Conservation (phyloP, 2,329 filamentous ascomycete genomes). For the Hymenoscyphus infarciens region DNA sequence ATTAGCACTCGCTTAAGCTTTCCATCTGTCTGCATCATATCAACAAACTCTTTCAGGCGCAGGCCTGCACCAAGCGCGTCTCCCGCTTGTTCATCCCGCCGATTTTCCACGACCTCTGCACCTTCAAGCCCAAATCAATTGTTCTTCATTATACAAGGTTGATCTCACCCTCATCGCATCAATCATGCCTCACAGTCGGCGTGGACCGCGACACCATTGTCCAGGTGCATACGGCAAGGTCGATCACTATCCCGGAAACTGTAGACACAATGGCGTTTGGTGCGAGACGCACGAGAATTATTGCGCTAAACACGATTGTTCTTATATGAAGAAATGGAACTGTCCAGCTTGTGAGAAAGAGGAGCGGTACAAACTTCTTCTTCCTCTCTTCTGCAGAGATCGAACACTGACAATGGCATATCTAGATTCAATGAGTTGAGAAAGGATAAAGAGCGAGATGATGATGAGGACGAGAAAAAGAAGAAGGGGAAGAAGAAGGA, state of each 20-base stretch:
- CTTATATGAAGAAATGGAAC: not conserved
- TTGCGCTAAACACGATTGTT: constrained; percentile 5
- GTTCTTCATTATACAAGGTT: not conserved
- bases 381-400: not conserved
- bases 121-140: not conserved
- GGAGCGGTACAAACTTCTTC: not conserved
- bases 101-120: not conserved
- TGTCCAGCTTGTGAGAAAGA: constrained; percentile 5
- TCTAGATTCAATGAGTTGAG: not conserved
- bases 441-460: not conserved
- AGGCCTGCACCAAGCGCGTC: too few species aligned
- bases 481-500: not conserved
- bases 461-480: not conserved
- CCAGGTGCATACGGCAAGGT: constrained; percentile 1
- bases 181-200: constrained; percentile 7
- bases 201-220: not conserved
- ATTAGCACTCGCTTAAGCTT: too few species aligned
- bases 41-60: too few species aligned
- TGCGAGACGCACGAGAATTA: constrained; percentile 8
- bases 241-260: constrained; percentile 3
- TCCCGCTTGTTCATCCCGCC: too few species aligned
- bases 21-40: too few species aligned
- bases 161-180: too few species aligned
- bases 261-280: not conserved
- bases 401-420: not conserved